Evolutionary conservation across 306 rosid species (phyloP).

Genomic region (Medicago arabica): DNA sequence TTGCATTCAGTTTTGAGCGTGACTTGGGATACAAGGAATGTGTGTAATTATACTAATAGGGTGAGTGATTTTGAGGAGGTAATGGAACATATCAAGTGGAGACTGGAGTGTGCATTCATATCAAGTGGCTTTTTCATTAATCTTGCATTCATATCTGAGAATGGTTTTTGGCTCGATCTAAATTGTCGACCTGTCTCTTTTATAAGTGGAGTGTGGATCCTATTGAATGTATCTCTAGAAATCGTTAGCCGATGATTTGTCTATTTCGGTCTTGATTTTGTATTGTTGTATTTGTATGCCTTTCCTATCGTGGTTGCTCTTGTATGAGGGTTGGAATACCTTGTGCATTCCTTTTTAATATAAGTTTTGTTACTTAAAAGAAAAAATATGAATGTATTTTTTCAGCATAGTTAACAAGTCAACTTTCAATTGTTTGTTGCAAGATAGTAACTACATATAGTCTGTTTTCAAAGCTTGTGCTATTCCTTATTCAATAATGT

Average conservation of each 20-base stretch:
- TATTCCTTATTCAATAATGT: conserved; percentile 33
- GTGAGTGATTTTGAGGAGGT: too few species aligned
- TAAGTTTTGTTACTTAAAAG: neutral
- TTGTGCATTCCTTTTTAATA: too few species aligned
- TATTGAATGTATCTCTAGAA: neutral
- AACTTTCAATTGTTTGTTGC: neutral
- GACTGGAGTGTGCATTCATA: too few species aligned
- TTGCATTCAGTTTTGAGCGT: too few species aligned
- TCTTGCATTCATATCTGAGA: too few species aligned
- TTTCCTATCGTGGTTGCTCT: neutral
- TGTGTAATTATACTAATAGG: too few species aligned
- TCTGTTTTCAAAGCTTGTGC: conserved; percentile 8
- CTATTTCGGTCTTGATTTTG: neutral
- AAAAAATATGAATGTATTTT: neutral
- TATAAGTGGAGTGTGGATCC: neutral
- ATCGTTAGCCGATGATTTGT: neutral
- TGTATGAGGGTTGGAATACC: neutral
- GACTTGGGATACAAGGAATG: too few species aligned
- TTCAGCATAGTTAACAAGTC: conserved; percentile 5
- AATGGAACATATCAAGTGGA: too few species aligned
- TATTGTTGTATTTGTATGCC: neutral
- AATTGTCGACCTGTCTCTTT: neutral
- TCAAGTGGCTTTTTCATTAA: too few species aligned
- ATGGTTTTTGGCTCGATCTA: too few species aligned
- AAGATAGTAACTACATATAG: neutral